Percentiles rank a stretch among this genome's conserved stretches.
Conservation (phyloP, 371 early-diverging fungal genomes). For the Nematocida minor region DNA sequence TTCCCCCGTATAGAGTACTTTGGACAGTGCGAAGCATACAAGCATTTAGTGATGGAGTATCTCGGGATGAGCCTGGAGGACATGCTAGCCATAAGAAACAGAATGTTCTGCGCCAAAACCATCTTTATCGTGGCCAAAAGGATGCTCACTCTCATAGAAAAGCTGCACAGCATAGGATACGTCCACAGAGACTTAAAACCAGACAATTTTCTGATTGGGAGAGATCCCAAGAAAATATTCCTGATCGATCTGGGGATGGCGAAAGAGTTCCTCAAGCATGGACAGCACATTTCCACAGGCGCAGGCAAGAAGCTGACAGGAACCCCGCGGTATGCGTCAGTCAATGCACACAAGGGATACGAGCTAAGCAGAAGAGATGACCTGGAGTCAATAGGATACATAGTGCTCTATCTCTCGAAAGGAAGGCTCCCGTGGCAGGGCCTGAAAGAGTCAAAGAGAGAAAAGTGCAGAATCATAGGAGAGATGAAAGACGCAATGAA, state of each 20-base stretch:
- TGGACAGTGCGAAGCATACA: slow-evolving; percentile 33
- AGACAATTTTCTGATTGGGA: slow-evolving; percentile 70
- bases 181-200: slow-evolving; percentile 76
- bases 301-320: slow-evolving; percentile 96
- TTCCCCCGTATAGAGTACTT: slow-evolving; percentile 52
- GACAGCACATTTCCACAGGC: slow-evolving; percentile 87
- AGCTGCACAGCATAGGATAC: slow-evolving; percentile 70
- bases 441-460: slow-evolving; percentile 86
- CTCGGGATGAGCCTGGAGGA: slow-evolving; percentile 50
- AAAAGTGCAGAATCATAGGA: slow-evolving; percentile 97
- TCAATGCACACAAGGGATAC: slow-evolving; percentile 92
- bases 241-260: slow-evolving; percentile 98
- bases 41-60: slow-evolving; percentile 57
- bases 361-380: slow-evolving; percentile 99
- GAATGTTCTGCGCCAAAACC: slow-evolving; percentile 50
- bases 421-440: slow-evolving; percentile 99
- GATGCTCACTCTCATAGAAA: slow-evolving; percentile 65
- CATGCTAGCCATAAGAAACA: slow-evolving; percentile 47
- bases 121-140: slow-evolving; percentile 64
- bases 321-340: slow-evolving; percentile 94
- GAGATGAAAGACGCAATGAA: slow-evolving; percentile 96
- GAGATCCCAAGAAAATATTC: slow-evolving; percentile 75
- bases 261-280: slow-evolving; percentile 90
- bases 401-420: slow-evolving; percentile 94
- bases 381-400: slow-evolving; percentile 92